Evolutionary conservation across 768 basidiomycete species (phyloP).

Genomic region (Tricholoma sp.): DNA sequence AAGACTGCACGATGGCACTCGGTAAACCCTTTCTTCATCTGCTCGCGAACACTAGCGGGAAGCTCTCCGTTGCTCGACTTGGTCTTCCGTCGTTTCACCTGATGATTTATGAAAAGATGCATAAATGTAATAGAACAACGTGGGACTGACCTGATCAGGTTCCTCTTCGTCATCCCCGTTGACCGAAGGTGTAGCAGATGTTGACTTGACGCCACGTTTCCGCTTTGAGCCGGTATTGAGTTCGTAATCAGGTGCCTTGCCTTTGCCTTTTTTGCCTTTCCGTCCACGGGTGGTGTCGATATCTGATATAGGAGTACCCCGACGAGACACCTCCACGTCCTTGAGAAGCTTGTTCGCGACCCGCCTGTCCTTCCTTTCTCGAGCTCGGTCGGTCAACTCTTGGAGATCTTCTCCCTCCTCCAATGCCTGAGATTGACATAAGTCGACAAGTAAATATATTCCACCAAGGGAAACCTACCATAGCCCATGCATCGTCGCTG

Average conservation of each 20-base stretch:
- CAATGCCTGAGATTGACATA: constrained; percentile 43
- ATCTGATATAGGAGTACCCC: constrained; percentile 63
- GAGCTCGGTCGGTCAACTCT: constrained; percentile 61
- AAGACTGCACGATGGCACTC: constrained; percentile 74
- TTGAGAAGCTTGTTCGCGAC: constrained; percentile 52
- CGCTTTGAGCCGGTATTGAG: constrained; percentile 57
- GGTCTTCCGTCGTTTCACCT: constrained; percentile 83
- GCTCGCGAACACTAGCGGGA: constrained; percentile 54
- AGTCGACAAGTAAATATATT: constrained; percentile 3
- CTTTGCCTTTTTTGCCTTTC: constrained; percentile 62
- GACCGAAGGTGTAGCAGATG: constrained; percentile 73
- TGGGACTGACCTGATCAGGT: constrained; percentile 51
- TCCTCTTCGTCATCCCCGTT: constrained; percentile 80
- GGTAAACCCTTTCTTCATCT: constrained; percentile 80
- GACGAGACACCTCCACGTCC: constrained; percentile 55
- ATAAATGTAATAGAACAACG: not conserved
- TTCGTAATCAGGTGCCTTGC: constrained; percentile 48
- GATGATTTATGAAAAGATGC: not conserved
- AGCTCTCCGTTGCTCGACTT: constrained; percentile 48
- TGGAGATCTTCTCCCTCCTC: constrained; percentile 81
- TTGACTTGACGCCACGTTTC: constrained; percentile 69
- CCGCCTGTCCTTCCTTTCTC: constrained; percentile 63
- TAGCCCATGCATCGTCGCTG: constrained; percentile 90
- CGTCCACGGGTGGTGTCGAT: constrained; percentile 48
- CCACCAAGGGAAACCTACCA: constrained; percentile 40